Conservation (phyloP, 169 alveolate genomes). For the Perkinsus marinus region DNA sequence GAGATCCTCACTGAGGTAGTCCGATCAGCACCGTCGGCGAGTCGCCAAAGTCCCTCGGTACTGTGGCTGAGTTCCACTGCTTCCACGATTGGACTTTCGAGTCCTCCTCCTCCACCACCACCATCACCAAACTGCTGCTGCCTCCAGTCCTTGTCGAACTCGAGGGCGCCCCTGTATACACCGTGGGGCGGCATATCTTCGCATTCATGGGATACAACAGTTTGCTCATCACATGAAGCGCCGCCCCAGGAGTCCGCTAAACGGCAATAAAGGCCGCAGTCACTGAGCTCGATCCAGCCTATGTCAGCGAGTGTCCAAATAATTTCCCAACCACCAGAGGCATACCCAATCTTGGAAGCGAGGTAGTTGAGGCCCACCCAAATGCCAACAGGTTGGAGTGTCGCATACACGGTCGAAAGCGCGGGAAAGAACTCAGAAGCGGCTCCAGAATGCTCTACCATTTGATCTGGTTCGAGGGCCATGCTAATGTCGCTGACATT, state of each 20-base stretch:
- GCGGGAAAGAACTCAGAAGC: not conserved
- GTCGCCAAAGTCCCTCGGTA: not conserved
- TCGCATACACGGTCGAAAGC: not conserved
- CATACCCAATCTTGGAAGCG: not conserved
- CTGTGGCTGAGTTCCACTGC: not conserved
- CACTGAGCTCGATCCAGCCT: not conserved
- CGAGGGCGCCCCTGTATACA: too few species aligned
- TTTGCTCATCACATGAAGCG: too few species aligned
- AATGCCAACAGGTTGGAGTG: not conserved
- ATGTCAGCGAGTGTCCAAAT: not conserved
- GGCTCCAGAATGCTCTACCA: not conserved
- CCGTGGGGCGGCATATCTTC: too few species aligned
- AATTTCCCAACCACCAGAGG: not conserved
- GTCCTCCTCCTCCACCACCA: too few species aligned
- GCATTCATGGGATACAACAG: too few species aligned
- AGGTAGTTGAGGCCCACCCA: not conserved
- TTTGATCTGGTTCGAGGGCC: too few species aligned
- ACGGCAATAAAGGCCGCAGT: not conserved
- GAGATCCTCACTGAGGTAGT: not conserved
- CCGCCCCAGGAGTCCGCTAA: not conserved
- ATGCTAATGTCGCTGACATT: too few species aligned
- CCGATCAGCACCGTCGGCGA: not conserved
- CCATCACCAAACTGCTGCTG: too few species aligned
- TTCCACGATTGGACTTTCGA: too few species aligned
- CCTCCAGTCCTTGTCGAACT: too few species aligned